Evolutionary conservation across 345 rosid genomes (phyloP), one percentile per base, ranked within the genome.

Genomic region (Durio zibethinus): DNA sequence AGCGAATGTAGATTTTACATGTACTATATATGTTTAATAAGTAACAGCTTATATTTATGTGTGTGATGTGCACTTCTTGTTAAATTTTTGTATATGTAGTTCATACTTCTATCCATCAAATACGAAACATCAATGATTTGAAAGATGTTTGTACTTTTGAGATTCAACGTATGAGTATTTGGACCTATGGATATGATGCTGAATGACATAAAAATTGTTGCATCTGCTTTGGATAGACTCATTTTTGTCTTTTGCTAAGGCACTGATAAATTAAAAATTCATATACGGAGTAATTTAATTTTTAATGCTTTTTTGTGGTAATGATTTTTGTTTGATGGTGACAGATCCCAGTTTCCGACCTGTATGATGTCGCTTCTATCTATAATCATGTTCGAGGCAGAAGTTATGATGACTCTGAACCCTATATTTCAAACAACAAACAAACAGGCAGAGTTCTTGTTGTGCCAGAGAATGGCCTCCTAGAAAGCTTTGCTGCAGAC

Each of bases 331-430:
- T 15, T 43, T 78, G 14, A 48, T 76, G 63, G 74, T 77, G 79
- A 76, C 82, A 96, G 99, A 80, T 93, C 88, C 88, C 97, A 21
- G 79, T 84, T 70, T 73, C 93, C 74, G 84, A 84, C 77, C 83
- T 88, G 52, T 80, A 87, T 77, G 96, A 96, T 79, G 89, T 84
- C 23, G 77, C 91, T 66, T 88, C 93, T 57, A 64, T 88, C 76
- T 89, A 85, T 86, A 86, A 87, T 80, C 92, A 90, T 83, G 87
- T 77, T 84, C 90, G 88, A 62, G 88, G 86, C 20, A 89, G 93
- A 88, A 92, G 95, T 83, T 90, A 92, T 82, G 98, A 92, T 82
- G 97, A 96, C 79, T 83, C 88, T 70, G 97, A 96, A 61, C 83
- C 92, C 73, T 86, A 84, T 84, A 70, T 85, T 62, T 40, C 81